phyloP scores from a whole-genome alignment of 1,139 yeast species.

The Suhomyces kunorum region DNA sequence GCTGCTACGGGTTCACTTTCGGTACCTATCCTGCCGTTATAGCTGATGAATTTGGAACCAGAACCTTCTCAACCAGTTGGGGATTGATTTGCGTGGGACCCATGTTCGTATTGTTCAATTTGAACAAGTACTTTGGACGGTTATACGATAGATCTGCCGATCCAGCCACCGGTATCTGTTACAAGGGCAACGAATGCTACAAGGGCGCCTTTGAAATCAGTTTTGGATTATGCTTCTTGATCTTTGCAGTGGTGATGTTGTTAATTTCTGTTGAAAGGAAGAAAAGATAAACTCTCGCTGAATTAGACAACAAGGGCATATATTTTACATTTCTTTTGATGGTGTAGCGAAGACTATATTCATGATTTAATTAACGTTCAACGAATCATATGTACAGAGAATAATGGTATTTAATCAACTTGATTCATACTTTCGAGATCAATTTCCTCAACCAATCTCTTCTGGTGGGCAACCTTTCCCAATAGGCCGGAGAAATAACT shows the following conservation, averaged over 20 bases:
- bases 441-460: conserved; percentile 45
- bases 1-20: conserved; percentile 42
- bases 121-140: conserved; percentile 44
- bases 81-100: conserved; percentile 50
- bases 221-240: conserved; percentile 26
- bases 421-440: conserved; percentile 54
- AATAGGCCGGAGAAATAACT: conserved; percentile 60
- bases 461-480: conserved; percentile 50
- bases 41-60: conserved; percentile 47
- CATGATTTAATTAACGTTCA: neutral
- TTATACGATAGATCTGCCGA: conserved; percentile 41
- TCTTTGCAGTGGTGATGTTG: conserved; percentile 23
- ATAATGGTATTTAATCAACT: conserved; percentile 39
- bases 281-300: neutral
- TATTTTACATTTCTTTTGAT: too few species aligned
- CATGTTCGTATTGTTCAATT: conserved; percentile 31
- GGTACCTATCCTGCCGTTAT: conserved; percentile 51
- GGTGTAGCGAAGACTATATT: neutral
- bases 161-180: conserved; percentile 33
- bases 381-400: conserved; percentile 7
- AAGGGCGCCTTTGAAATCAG: conserved; percentile 37
- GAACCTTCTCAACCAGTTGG: conserved; percentile 46
- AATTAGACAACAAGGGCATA: too few species aligned
- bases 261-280: conserved; percentile 32
- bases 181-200: conserved; percentile 41